Evolutionary conservation across 1,139 yeast genomes (phyloP), one percentile per base, ranked within the genome.

Genomic region (Yamadazyma mexicana): DNA sequence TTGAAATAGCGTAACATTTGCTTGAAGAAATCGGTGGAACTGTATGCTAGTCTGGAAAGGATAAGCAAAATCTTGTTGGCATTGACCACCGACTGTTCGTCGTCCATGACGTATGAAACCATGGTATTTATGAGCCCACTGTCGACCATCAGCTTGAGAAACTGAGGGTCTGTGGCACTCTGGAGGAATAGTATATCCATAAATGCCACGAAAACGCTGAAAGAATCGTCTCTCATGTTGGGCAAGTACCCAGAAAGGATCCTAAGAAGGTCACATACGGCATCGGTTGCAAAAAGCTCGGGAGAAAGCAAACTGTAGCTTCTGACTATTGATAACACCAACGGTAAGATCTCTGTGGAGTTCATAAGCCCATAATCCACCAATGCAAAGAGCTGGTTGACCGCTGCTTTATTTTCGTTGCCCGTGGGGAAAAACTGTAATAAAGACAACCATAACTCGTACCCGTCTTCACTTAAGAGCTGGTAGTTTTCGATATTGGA

Each of bases 401-500:
- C 33, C 5, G 56, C 52, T 1, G 51, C 47, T 15, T 28, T 15
- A 51, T 49, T 18, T 54, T 39, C 32, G 7, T 37, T 26, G 7
- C 15, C 32, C 7, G 9, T 28, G 1, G 81, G 81, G 35, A 64
- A 59, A 39, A 83, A 81, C 44, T 81, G 86, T 37, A 91, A 60
- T 3, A 88, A 56, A 0, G 84, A 73, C 29, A 77, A 67, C 97
- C 98, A 91, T 38, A 92, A 66, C 38, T 87, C 95, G 53, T 80
- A 80, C 0, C 95, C 97, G 60, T 92, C 98, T 54, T 92, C 98
- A 22, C 85, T 72, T 9, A 92, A 60, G 38, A 87, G 68, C 2
- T 82, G 68, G 48, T 82, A 82, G 40, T 72, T 69, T 25, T 79
- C 81, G n/a, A 11, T 15, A 7, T 29, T 34, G 1, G 89, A 77